Evolutionary conservation across 371 early-diverging fungal genomes (phyloP).

Genomic region (Syncephalastrum monosporum): DNA sequence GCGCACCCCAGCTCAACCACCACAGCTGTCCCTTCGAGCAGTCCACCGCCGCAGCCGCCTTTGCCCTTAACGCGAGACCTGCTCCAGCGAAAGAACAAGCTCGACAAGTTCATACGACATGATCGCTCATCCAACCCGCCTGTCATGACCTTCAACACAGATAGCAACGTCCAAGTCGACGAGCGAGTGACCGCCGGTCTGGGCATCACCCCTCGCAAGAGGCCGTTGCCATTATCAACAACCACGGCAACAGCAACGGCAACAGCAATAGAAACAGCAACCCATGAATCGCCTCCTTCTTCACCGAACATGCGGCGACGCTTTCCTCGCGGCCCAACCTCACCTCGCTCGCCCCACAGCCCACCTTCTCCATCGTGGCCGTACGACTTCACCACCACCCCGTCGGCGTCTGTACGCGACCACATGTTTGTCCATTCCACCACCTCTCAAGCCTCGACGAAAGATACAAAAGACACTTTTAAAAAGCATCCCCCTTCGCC

Average conservation of each 20-base stretch:
- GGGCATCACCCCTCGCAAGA: slow-evolving; percentile 20
- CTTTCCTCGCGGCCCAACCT: too few species aligned
- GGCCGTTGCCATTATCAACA: slow-evolving; percentile 3
- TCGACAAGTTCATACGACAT: slow-evolving; percentile 31
- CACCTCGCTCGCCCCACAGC: too few species aligned
- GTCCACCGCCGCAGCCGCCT: slow-evolving; percentile 9
- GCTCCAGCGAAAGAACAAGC: slow-evolving; percentile 38
- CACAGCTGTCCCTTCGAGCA: neutral
- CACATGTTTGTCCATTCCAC: too few species aligned
- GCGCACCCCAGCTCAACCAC: neutral
- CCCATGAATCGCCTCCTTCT: slow-evolving; percentile 1
- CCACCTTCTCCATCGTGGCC: too few species aligned
- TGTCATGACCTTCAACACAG: slow-evolving; percentile 11
- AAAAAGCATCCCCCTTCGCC: slow-evolving; percentile 3
- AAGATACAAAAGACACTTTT: neutral
- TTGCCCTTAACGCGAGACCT: slow-evolving; percentile 49
- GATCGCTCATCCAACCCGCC: slow-evolving; percentile 6
- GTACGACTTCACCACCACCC: too few species aligned
- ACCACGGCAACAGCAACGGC: slow-evolving; percentile 1
- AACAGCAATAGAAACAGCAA: neutral
- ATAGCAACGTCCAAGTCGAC: slow-evolving; percentile 21
- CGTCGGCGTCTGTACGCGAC: too few species aligned
- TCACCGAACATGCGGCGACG: slow-evolving; percentile 2
- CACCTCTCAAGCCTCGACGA: slow-evolving; percentile 9
- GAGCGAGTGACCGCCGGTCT: slow-evolving; percentile 40